phyloP scores from a whole-genome alignment of 495 filamentous ascomycete genomes.

The Xylaria scruposa region DNA sequence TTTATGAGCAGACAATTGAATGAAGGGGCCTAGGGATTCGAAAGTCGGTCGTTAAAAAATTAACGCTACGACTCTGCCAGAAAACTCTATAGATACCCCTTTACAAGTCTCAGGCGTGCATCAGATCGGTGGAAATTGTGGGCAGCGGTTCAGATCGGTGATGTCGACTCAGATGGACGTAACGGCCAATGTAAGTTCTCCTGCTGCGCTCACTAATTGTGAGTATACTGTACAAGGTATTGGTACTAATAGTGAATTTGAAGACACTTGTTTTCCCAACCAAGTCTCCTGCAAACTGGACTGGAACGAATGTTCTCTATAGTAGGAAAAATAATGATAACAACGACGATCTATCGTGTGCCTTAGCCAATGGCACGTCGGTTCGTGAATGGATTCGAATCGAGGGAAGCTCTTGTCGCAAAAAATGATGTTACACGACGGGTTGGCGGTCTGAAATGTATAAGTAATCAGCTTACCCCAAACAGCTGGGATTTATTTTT shows the following conservation, averaged over 20 bases:
- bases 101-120: slow-evolving; percentile 11
- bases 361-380: background rate
- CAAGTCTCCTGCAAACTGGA: slow-evolving; percentile 6
- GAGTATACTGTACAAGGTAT: slow-evolving; percentile 14
- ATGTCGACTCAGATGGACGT: background rate
- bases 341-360: slow-evolving; percentile 11
- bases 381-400: background rate
- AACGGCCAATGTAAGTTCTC: background rate
- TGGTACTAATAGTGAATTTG: slow-evolving; percentile 4
- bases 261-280: slow-evolving; percentile 1
- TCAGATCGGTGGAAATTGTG: slow-evolving; percentile 3
- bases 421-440: slow-evolving; percentile 16
- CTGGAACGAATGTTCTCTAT: slow-evolving; percentile 9
- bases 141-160: background rate
- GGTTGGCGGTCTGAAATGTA: background rate
- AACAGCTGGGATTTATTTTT: background rate
- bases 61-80: background rate
- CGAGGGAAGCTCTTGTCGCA: slow-evolving; percentile 1
- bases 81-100: background rate
- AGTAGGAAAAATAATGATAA: background rate
- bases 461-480: background rate
- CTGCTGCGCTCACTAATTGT: slow-evolving; percentile 4
- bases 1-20: slow-evolving; percentile 4
- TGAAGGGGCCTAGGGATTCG: background rate
- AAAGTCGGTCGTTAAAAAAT: background rate